These are phyloP conservation scores for Amborella trichopoda DNA, from an alignment of 164 flowering plant genomes.

Conservation along the genomic window DNA sequence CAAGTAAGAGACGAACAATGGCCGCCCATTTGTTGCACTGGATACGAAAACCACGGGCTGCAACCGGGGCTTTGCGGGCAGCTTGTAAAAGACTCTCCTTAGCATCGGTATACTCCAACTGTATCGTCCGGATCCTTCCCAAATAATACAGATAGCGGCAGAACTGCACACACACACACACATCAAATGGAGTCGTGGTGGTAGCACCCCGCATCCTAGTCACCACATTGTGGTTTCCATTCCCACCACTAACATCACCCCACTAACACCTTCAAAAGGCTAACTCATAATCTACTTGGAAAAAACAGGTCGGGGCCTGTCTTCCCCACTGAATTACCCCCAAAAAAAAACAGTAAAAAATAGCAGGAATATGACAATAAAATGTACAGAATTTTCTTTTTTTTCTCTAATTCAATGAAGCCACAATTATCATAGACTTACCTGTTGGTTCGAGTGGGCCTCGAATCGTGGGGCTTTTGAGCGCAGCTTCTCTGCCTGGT, in stretches of 20 bases:
- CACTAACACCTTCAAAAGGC: too few species aligned
- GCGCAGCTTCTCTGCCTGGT: constrained; percentile 92
- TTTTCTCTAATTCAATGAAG: too few species aligned
- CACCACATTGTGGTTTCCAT: too few species aligned
- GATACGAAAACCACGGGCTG: constrained; percentile 61
- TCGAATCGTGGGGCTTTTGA: constrained; percentile 95
- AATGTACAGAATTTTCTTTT: constrained; percentile 1
- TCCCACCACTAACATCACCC: too few species aligned
- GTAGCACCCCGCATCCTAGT: too few species aligned
- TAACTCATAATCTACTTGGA: too few species aligned
- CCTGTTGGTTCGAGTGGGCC: constrained; percentile 98
- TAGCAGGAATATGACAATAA: not conserved
- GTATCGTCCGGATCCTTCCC: constrained; percentile 62
- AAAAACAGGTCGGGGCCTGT: too few species aligned
- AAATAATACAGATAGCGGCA: constrained; percentile 82
- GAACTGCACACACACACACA: constrained; percentile 50
- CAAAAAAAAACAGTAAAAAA: not conserved
- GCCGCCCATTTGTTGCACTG: constrained; percentile 93
- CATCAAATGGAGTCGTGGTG: too few species aligned
- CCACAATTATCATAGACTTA: constrained; percentile 1
- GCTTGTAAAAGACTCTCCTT: constrained; percentile 71
- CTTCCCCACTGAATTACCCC: not conserved
- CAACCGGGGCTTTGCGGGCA: constrained; percentile 59
- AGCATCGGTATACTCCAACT: constrained; percentile 73
- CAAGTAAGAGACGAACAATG: constrained; percentile 71